Percentiles rank a stretch among this genome's conserved stretches.
Evolutionary conservation across 2,329 filamentous ascomycete species (phyloP).

Genomic region (Nemania serpens): DNA sequence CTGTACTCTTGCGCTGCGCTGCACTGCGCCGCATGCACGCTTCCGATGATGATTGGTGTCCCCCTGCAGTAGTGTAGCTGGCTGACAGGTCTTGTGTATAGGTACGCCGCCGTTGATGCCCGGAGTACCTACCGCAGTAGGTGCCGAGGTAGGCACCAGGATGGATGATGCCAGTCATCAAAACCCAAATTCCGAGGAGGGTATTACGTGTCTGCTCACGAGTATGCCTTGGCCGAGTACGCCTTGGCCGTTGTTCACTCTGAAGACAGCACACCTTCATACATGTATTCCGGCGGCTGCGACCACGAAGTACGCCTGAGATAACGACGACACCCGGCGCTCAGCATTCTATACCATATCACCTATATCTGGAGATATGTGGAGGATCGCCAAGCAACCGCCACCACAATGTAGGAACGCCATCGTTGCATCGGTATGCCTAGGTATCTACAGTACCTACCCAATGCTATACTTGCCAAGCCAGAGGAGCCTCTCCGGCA

Average conservation of each 20-base stretch:
- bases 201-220: neutral
- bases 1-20: constrained; percentile 8
- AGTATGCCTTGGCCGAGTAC: neutral
- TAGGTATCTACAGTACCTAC: neutral
- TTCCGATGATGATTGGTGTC: constrained; percentile 9
- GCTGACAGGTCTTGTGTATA: neutral
- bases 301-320: neutral
- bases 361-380: too few relatives aligned
- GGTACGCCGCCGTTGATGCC: neutral
- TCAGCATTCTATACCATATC: neutral
- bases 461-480: constrained; percentile 15
- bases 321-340: neutral
- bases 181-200: constrained; percentile 1
- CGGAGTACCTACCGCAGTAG: neutral
- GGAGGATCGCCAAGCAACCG: too few relatives aligned
- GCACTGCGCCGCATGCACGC: constrained; percentile 16
- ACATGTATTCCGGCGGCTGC: neutral
- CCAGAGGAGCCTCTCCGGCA: constrained; percentile 18
- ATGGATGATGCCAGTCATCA: constrained; percentile 7
- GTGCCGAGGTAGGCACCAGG: neutral
- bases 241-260: neutral
- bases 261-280: too few relatives aligned
- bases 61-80: constrained; percentile 21
- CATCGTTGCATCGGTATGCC: neutral
- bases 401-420: too few relatives aligned